These are phyloP conservation scores for Caryopteris hybrid DNA, from an alignment of 305 asterid genomes.

Conservation along the genomic window DNA sequence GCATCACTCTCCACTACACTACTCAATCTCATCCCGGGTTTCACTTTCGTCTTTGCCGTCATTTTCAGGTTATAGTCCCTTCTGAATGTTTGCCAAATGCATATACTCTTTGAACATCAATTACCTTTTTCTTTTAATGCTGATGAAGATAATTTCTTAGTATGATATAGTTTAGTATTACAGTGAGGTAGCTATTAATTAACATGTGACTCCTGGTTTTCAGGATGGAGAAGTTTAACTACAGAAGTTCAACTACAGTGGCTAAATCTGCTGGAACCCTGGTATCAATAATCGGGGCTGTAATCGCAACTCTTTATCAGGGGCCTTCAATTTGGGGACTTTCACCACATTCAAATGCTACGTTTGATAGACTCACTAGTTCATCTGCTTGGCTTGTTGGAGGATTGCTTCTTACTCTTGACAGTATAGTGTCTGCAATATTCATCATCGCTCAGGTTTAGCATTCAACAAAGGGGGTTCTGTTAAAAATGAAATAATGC, in stretches of 20 bases:
- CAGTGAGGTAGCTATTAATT: background rate
- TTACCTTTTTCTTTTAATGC: background rate
- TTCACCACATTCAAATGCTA: constrained; percentile 12
- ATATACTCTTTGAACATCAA: background rate
- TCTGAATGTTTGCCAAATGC: too few relatives aligned
- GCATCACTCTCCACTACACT: constrained; percentile 46
- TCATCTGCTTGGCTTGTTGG: constrained; percentile 50
- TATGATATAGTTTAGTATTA: too few relatives aligned
- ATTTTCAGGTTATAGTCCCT: constrained; percentile 38
- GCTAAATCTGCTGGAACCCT: constrained; percentile 47
- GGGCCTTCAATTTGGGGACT: constrained; percentile 38
- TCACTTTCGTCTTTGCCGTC: constrained; percentile 55
- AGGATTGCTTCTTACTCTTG: constrained; percentile 42
- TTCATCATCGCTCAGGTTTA: constrained; percentile 49
- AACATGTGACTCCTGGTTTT: background rate
- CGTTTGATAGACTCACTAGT: constrained; percentile 19
- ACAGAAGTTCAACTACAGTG: constrained; percentile 26
- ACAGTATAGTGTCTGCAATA: constrained; percentile 28
- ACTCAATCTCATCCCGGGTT: constrained; percentile 53
- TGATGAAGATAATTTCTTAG: too few relatives aligned
- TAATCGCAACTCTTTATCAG: constrained; percentile 40
- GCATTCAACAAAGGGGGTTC: background rate
- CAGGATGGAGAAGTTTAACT: constrained; percentile 49
- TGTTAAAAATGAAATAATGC: background rate
- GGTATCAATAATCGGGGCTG: constrained; percentile 44